Conservation (phyloP, 164 flowering plant species). For the Vitis amurensis region DNA sequence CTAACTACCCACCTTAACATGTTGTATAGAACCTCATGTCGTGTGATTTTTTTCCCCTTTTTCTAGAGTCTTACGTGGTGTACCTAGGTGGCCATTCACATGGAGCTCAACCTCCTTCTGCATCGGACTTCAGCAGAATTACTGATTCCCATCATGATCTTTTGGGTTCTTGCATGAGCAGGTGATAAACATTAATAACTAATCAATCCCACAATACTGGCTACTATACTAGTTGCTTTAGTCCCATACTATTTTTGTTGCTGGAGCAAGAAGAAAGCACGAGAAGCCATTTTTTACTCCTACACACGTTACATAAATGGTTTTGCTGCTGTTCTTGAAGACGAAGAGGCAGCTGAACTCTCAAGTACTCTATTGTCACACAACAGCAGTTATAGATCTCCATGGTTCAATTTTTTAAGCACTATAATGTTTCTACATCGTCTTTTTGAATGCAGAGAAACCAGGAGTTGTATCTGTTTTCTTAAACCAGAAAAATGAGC, state of each 20-base stretch:
- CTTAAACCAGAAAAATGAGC: slow-evolving; percentile 9
- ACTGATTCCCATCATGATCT: too few species aligned
- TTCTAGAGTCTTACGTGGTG: slow-evolving; percentile 4
- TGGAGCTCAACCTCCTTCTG: too few species aligned
- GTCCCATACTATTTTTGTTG: too few species aligned
- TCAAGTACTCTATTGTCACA: not conserved
- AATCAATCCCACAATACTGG: too few species aligned
- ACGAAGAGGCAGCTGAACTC: slow-evolving; percentile 27
- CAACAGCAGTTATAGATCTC: too few species aligned
- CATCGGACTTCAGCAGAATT: too few species aligned
- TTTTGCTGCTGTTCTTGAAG: slow-evolving; percentile 39
- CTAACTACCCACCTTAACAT: too few species aligned
- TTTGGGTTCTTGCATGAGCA: not conserved
- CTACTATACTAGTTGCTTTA: too few species aligned
- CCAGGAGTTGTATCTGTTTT: slow-evolving; percentile 41
- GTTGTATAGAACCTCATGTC: too few species aligned
- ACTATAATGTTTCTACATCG: not conserved
- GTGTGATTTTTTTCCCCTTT: not conserved
- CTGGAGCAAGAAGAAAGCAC: slow-evolving; percentile 18
- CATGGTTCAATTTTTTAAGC: too few species aligned
- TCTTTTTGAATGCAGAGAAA: slow-evolving; percentile 18
- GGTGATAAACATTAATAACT: not conserved
- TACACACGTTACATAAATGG: slow-evolving; percentile 37
- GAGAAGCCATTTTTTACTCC: slow-evolving; percentile 35
- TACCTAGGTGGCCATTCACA: too few species aligned